These are phyloP conservation scores for Phytopythium kandeliae DNA, from an alignment of 352 stramenopile genomes.

Conservation along the genomic window DNA sequence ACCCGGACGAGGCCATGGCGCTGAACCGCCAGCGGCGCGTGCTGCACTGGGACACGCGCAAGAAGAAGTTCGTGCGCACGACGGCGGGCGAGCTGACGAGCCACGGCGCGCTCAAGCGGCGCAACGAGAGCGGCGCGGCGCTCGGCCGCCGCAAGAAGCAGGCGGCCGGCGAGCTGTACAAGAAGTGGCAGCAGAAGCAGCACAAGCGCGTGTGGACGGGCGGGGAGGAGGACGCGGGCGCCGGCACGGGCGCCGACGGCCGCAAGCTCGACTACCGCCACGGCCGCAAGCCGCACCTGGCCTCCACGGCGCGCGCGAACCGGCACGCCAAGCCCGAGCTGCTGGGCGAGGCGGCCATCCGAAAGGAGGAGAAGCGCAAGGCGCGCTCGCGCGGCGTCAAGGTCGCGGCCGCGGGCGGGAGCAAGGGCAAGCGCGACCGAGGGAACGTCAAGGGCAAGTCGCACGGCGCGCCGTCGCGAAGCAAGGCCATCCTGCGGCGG, in stretches of 20 bases:
- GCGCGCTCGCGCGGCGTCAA: conserved; percentile 75
- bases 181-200: conserved; percentile 92
- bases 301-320: conserved; percentile 50
- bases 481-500: conserved; percentile 74
- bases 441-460: conserved; percentile 77
- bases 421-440: conserved; percentile 52
- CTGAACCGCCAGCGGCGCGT: conserved; percentile 97
- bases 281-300: conserved; percentile 62
- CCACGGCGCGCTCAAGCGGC: conserved; percentile 72
- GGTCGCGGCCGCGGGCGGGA: conserved; percentile 32
- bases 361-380: conserved; percentile 84
- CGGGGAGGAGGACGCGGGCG: conserved; percentile 64
- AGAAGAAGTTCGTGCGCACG: conserved; percentile 96
- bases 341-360: conserved; percentile 71
- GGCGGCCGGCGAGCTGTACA: conserved; percentile 89
- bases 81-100: conserved; percentile 88
- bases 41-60: conserved; percentile 98
- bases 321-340: conserved; percentile 78
- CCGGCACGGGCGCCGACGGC: conserved; percentile 15
- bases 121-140: conserved; percentile 70
- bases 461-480: conserved; percentile 73
- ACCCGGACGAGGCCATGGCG: conserved; percentile 96
- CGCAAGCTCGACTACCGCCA: conserved; percentile 74
- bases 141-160: conserved; percentile 81
- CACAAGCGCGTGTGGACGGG: conserved; percentile 78